phyloP scores from a whole-genome alignment of 208 protist genomes.

The Trypanosoma avium region DNA sequence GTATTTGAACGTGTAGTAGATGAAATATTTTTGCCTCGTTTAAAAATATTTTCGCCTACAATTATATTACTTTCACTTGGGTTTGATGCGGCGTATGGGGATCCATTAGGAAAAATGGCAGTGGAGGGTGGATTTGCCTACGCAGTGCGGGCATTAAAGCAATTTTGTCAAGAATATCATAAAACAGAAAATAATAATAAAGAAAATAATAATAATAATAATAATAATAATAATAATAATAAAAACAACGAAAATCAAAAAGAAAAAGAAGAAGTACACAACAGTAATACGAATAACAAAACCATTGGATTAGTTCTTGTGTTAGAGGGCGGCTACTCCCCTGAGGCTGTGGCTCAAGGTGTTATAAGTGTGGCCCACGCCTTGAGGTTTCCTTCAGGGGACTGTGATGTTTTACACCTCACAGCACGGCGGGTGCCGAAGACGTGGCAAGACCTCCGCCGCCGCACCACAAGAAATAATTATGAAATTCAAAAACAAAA shows the following conservation, averaged over 20 bases:
- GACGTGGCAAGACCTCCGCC: slow-evolving; percentile 61
- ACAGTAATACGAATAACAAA: background rate
- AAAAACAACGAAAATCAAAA: background rate
- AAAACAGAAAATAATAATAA: background rate
- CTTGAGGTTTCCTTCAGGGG: slow-evolving; percentile 46
- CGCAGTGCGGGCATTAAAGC: slow-evolving; percentile 43
- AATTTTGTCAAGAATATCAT: slow-evolving; percentile 39
- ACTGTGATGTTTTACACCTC: slow-evolving; percentile 36
- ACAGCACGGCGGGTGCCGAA: slow-evolving; percentile 28
- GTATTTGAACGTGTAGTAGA: slow-evolving; percentile 55
- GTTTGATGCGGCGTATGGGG: slow-evolving; percentile 91
- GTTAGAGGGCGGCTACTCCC: slow-evolving; percentile 83
- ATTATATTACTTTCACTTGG: slow-evolving; percentile 89
- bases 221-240: background rate
- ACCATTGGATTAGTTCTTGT: slow-evolving; percentile 46
- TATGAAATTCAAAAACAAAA: background rate
- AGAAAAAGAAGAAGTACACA: no score
- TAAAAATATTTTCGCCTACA: slow-evolving; percentile 66
- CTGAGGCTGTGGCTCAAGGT: slow-evolving; percentile 62
- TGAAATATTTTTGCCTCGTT: slow-evolving; percentile 71
- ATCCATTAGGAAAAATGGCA: slow-evolving; percentile 83
- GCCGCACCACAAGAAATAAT: slow-evolving; percentile 33
- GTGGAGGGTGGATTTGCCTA: slow-evolving; percentile 77
- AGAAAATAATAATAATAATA: background rate
- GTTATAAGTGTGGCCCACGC: slow-evolving; percentile 59